These are phyloP conservation scores for Trametes villosa DNA, from an alignment of 768 basidiomycete genomes.

Conservation along the genomic window DNA sequence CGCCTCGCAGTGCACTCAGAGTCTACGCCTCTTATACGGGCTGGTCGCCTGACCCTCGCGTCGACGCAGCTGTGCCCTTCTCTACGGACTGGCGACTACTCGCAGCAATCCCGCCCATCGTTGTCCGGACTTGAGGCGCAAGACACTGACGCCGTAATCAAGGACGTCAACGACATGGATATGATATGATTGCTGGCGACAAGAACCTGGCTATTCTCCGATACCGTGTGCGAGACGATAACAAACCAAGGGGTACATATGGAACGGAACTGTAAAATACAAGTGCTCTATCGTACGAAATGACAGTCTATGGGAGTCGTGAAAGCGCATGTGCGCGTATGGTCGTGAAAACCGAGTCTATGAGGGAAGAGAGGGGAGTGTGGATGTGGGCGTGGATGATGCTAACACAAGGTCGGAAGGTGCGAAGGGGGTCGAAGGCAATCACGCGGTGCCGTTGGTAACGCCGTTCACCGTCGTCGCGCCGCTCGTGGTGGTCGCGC, in stretches of 20 bases:
- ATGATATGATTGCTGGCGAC: too few relatives aligned
- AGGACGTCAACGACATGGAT: too few relatives aligned
- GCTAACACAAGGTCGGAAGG: background rate
- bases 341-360: background rate
- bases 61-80: too few relatives aligned
- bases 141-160: too few relatives aligned
- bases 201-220: too few relatives aligned
- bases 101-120: too few relatives aligned
- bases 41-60: too few relatives aligned
- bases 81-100: too few relatives aligned
- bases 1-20: too few relatives aligned
- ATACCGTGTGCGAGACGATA: too few relatives aligned
- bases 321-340: background rate
- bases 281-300: conserved; percentile 16
- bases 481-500: conserved; percentile 18
- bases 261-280: conserved; percentile 14
- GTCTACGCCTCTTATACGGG: too few relatives aligned
- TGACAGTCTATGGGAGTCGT: conserved; percentile 16
- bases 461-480: conserved; percentile 12
- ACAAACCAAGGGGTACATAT: conserved; percentile 6
- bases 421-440: background rate
- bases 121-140: too few relatives aligned
- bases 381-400: background rate
- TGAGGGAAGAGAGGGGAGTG: background rate
- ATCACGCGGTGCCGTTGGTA: conserved; percentile 18